Percentiles rank a stretch among this genome's conserved stretches.
These are phyloP conservation scores for Fremontodendron californicum DNA, from an alignment of 345 rosid species.

Conservation along the genomic window DNA sequence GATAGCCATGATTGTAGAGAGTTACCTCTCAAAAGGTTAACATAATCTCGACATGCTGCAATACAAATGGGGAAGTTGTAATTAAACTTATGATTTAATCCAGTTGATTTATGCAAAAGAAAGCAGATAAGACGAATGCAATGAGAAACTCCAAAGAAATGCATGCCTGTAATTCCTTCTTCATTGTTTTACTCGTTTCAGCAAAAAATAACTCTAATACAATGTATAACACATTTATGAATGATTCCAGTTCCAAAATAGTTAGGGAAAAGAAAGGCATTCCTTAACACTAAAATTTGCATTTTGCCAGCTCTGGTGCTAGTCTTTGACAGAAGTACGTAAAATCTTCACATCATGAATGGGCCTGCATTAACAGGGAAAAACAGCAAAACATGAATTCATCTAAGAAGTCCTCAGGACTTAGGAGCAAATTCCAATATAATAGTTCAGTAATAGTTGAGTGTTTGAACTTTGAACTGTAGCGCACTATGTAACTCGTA, in stretches of 20 bases:
- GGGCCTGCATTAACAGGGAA: conserved; percentile 46
- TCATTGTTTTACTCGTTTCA: neutral
- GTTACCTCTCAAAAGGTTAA: too few relatives aligned
- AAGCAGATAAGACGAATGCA: neutral
- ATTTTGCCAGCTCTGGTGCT: neutral
- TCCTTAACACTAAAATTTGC: neutral
- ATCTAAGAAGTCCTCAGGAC: neutral
- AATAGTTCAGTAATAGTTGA: neutral
- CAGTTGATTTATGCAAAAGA: too few relatives aligned
- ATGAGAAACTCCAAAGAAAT: neutral
- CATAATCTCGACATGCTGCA: neutral
- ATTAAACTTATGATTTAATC: too few relatives aligned
- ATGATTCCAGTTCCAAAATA: neutral
- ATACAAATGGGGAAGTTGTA: too few relatives aligned
- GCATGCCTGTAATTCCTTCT: neutral
- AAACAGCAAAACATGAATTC: neutral
- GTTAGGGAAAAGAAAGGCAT: neutral
- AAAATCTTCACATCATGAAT: conserved; percentile 96
- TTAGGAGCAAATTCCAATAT: neutral
- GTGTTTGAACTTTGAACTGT: neutral
- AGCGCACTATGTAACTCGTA: too few relatives aligned
- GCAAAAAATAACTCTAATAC: neutral
- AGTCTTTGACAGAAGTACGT: conserved; percentile 73
- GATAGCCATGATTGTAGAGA: too few relatives aligned
- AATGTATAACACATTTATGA: neutral